Conservation (phyloP, 192 early-diverging fungal species). For the Chytriomyces sp. region DNA sequence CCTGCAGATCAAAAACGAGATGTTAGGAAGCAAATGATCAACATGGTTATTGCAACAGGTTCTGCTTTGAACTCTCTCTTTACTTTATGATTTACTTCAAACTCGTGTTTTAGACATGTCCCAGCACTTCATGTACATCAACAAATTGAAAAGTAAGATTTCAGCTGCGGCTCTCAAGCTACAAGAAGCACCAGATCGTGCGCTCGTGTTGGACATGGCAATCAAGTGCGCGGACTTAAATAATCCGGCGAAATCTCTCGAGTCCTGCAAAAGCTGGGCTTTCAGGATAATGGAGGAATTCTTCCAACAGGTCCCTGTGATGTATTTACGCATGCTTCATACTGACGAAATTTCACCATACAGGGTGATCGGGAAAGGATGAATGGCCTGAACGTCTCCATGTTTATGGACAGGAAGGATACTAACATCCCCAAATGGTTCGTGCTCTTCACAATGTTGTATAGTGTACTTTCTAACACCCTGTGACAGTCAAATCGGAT, state of each 20-base stretch:
- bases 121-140: conserved; percentile 63
- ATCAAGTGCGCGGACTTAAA: conserved; percentile 64
- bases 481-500: conserved; percentile 55
- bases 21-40: conserved; percentile 54
- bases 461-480: background rate
- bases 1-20: conserved; percentile 48
- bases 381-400: conserved; percentile 58
- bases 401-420: conserved; percentile 63
- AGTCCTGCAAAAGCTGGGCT: conserved; percentile 50
- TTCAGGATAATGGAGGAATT: conserved; percentile 62
- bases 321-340: too few species aligned
- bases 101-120: conserved; percentile 48
- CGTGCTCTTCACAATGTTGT: conserved; percentile 4
- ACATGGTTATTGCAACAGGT: conserved; percentile 61
- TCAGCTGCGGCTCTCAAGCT: conserved; percentile 48
- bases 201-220: conserved; percentile 56
- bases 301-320: conserved; percentile 57
- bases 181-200: conserved; percentile 46
- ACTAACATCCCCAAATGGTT: conserved; percentile 64
- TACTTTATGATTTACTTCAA: too few species aligned
- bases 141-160: conserved; percentile 62
- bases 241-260: conserved; percentile 55
- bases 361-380: conserved; percentile 56
- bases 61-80: too few species aligned
- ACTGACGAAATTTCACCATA: background rate